Base-by-base conservation (phyloP, 495 filamentous ascomycete genomes). In the Aspergillus olivimuriae region DNA sequence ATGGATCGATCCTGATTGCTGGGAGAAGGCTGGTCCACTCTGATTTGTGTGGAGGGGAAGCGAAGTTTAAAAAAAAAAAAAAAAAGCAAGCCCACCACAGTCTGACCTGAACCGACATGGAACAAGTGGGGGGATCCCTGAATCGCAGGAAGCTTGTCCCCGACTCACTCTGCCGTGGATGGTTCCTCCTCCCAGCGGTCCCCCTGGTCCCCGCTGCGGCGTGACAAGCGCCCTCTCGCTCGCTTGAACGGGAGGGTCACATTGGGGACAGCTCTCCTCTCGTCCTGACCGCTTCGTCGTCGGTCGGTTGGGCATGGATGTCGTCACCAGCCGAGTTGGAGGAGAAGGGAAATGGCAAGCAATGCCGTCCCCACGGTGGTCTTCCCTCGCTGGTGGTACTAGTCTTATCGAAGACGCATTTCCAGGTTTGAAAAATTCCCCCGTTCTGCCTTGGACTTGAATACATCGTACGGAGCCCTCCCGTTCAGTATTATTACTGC, bases 121-220 rank as follows among this genome's bases (percentile, higher is more conserved):
- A 20, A 23, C 30, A 33, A 39, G 47, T 57, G 48, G 48, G 47
- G 50, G 44, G 12, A 51, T 56, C 53, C 50, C 44, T 57, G 53
- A 48, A 46, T 49, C 39, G 39, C 35, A 37, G 22, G 53, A 57
- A 57, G 53, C 53, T 57, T 57, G 53, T 49, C 53, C 47, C 42
- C 43, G 43, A 39, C 47, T 39, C 43, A 32, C 16, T 31, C 43
- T 35, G 23, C 41, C 20, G 14, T 35, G 30, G 32, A 19, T 42
- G 11, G 19, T 33, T 30, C 40, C 23, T n/a, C 26, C 26, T 12
- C 2, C 5, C 24, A 28, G 24, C 11, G 11, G 11, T 11, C 6
- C 24, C 24, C 24, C 24, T 24, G 36, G 28, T 34, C 41, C 31
- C 41, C 41, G 31, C 41, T 43, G 22, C 10, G 22, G 31, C 19